Conservation (phyloP, 2,329 filamentous ascomycete species). For the Geosmithia putterillii region DNA sequence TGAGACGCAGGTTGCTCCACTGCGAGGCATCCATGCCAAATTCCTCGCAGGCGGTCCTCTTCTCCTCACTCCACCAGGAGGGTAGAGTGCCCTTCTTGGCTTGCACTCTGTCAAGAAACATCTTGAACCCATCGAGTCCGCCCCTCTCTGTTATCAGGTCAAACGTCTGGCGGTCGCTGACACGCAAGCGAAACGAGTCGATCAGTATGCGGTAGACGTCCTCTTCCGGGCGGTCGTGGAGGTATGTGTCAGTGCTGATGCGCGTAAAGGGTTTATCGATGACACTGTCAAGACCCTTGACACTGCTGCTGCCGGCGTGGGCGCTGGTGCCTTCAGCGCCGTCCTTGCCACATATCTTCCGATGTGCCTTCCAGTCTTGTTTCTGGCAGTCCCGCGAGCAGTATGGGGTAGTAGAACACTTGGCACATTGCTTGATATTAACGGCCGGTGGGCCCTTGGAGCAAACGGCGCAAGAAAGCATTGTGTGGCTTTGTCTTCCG, state of each 20-base stretch:
- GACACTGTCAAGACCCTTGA: constrained; percentile 14
- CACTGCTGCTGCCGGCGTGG: constrained; percentile 4
- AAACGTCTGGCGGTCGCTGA: constrained; percentile 24
- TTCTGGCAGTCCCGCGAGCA: constrained; percentile 41
- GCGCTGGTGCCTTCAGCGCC: not conserved
- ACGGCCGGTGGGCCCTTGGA: constrained; percentile 13
- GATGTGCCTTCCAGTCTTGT: constrained; percentile 35
- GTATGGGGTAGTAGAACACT: constrained; percentile 31
- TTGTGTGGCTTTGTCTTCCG: no score
- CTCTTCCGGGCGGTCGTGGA: constrained; percentile 27
- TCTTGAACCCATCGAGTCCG: constrained; percentile 18
- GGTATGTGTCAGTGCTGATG: constrained; percentile 25
- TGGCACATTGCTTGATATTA: constrained; percentile 27
- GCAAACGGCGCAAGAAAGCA: constrained; percentile 15
- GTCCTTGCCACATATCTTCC: constrained; percentile 24
- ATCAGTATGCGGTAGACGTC: constrained; percentile 33
- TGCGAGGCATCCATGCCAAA: constrained; percentile 14
- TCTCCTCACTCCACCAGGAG: constrained; percentile 28
- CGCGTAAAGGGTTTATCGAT: constrained; percentile 23
- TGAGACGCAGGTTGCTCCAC: constrained; percentile 15
- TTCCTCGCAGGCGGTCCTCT: constrained; percentile 21
- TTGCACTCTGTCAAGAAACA: constrained; percentile 19
- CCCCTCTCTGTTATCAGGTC: no score
- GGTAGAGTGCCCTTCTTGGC: constrained; percentile 21
- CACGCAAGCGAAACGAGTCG: constrained; percentile 33